Percentiles rank a stretch among this genome's conserved stretches.
Conservation (phyloP, 495 filamentous ascomycete genomes). For the Beverwykella pulmonaria region DNA sequence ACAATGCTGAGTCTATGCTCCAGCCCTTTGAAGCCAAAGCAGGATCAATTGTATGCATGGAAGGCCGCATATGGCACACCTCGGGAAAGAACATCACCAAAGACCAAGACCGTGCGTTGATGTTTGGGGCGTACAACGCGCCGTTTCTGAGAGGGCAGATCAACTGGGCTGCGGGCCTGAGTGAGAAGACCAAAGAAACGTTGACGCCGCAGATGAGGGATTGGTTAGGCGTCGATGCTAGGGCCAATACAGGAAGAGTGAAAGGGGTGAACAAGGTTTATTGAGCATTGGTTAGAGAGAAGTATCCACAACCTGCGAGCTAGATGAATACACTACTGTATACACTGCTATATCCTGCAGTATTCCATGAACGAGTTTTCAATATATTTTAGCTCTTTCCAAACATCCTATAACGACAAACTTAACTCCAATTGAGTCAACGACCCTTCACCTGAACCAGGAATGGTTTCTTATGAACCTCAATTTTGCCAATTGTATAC, state of each 20-base stretch:
- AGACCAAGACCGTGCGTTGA: conserved; percentile 13
- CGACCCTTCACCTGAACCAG: too few species aligned
- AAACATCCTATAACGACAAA: too few species aligned
- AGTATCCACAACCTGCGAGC: not conserved
- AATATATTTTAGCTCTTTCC: too few species aligned
- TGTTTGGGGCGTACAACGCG: conserved; percentile 21
- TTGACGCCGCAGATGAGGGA: conserved; percentile 13
- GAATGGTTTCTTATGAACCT: too few species aligned
- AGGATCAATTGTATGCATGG: conserved; percentile 23
- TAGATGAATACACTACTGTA: too few species aligned
- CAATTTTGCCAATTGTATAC: too few species aligned
- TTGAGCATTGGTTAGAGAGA: not conserved
- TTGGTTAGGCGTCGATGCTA: conserved; percentile 18
- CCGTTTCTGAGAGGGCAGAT: conserved; percentile 17
- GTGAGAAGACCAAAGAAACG: conserved; percentile 6
- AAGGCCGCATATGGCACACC: conserved; percentile 20
- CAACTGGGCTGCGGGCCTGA: conserved; percentile 20
- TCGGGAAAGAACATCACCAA: conserved; percentile 11
- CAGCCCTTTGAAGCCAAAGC: conserved; percentile 24
- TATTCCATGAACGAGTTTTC: too few species aligned
- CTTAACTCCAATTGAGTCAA: too few species aligned
- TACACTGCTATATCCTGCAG: too few species aligned
- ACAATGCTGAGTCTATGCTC: conserved; percentile 12
- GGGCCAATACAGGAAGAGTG: conserved; percentile 2
- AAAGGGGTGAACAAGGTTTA: conserved; percentile 8